Conservation (phyloP, 805 yeast species). For the Blastobotrys parvus region DNA sequence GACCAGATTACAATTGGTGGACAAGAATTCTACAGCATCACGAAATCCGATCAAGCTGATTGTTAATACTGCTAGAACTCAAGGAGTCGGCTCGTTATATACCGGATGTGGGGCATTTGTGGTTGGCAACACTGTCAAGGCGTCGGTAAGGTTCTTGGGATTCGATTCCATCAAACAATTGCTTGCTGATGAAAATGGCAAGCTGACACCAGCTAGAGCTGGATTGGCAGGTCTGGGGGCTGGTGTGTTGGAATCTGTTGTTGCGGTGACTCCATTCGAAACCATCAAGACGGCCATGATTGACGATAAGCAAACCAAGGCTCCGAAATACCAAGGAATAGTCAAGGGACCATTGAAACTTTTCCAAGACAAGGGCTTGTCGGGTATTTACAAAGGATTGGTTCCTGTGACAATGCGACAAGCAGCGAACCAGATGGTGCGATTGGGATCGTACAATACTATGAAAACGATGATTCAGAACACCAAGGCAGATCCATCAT, state of each 20-base stretch:
- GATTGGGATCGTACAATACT: conserved; percentile 87
- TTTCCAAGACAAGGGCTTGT: conserved; percentile 68
- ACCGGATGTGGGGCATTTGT: conserved; percentile 97
- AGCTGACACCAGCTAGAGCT: conserved; percentile 82
- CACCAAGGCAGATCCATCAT: conserved; percentile 56
- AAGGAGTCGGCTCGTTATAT: conserved; percentile 73
- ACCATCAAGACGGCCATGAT: conserved; percentile 93
- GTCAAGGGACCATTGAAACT: conserved; percentile 56
- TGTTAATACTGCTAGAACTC: conserved; percentile 61
- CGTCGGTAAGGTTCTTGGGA: conserved; percentile 90
- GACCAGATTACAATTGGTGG: conserved; percentile 72
- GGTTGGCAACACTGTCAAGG: conserved; percentile 92
- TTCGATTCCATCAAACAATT: conserved; percentile 78
- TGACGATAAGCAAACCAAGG: conserved; percentile 74
- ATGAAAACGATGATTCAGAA: conserved; percentile 73
- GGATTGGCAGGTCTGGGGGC: conserved; percentile 97
- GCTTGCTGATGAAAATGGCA: conserved; percentile 76
- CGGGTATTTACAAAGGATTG: conserved; percentile 81
- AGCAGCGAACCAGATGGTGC: conserved; percentile 91
- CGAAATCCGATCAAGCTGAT: conserved; percentile 81
- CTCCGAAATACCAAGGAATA: conserved; percentile 65
- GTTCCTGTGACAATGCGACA: conserved; percentile 92
- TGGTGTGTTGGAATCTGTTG: conserved; percentile 80
- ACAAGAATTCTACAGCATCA: conserved; percentile 34
- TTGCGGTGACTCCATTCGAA: conserved; percentile 96